Evolutionary conservation across 805 yeast species (phyloP).

Genomic region (Saccharomycopsis vini): DNA sequence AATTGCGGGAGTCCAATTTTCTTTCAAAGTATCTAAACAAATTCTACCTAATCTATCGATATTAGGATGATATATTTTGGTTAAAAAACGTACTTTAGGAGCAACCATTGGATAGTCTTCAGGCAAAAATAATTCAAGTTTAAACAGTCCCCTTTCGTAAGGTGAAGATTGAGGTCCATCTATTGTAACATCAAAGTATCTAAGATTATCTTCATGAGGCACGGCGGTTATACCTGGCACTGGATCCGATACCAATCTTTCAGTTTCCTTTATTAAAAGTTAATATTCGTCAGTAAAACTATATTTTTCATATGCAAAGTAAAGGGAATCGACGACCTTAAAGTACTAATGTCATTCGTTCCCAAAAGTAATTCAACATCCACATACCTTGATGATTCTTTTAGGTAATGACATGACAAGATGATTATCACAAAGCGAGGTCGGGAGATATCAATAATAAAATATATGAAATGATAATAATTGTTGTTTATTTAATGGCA

Average conservation of each 20-base stretch:
- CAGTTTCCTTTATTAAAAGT: constrained; percentile 57
- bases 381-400: constrained; percentile 75
- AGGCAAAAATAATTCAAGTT: constrained; percentile 80
- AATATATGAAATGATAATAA: no score
- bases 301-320: neutral
- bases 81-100: constrained; percentile 88
- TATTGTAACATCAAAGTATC: constrained; percentile 86
- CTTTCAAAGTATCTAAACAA: constrained; percentile 83
- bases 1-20: constrained; percentile 96
- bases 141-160: constrained; percentile 76
- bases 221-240: constrained; percentile 91
- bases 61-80: constrained; percentile 93
- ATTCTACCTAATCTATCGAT: constrained; percentile 92
- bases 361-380: neutral
- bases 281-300: neutral
- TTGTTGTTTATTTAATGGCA: no score
- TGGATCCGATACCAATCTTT: constrained; percentile 84
- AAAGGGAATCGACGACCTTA: neutral
- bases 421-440: no score
- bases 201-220: constrained; percentile 89
- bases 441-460: no score
- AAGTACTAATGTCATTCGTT: neutral
- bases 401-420: constrained; percentile 68
- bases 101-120: constrained; percentile 99
- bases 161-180: constrained; percentile 91